Percentiles rank a stretch among this genome's conserved stretches.
Evolutionary conservation across 2,329 filamentous ascomycete genomes (phyloP).

Genomic region (Penicillium sp.): DNA sequence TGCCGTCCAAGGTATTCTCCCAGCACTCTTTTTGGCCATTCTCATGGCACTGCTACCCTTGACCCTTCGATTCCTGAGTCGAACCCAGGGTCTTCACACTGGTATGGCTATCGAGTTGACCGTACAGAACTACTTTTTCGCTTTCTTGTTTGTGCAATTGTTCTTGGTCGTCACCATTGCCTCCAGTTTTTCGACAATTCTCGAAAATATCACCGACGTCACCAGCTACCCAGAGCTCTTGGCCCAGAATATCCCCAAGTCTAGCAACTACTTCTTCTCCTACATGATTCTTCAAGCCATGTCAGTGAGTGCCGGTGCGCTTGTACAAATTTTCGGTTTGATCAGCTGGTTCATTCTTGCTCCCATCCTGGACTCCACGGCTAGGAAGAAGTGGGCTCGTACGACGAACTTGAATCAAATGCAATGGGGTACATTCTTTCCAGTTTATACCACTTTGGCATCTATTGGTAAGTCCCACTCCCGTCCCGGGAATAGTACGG

Average conservation of each 20-base stretch:
- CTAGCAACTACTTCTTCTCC: constrained; percentile 96
- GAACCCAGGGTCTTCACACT: constrained; percentile 79
- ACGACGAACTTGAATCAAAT: constrained; percentile 79
- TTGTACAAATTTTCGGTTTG: constrained; percentile 81
- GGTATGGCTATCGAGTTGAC: constrained; percentile 76
- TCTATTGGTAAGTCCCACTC: constrained; percentile 68
- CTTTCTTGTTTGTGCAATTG: constrained; percentile 91
- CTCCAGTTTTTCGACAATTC: constrained; percentile 69
- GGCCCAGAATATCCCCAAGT: constrained; percentile 78
- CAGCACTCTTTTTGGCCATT: constrained; percentile 74
- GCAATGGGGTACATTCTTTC: constrained; percentile 92
- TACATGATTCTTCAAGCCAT: constrained; percentile 97
- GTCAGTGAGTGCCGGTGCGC: constrained; percentile 84
- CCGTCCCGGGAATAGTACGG: background rate
- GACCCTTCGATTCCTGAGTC: constrained; percentile 73
- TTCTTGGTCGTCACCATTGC: constrained; percentile 92
- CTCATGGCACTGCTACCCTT: constrained; percentile 81
- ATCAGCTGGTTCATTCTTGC: constrained; percentile 81
- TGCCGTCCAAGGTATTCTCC: constrained; percentile 82
- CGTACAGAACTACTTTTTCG: constrained; percentile 93
- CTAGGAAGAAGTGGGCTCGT: constrained; percentile 79
- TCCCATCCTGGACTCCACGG: constrained; percentile 80
- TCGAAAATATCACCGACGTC: constrained; percentile 67
- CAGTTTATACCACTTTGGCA: constrained; percentile 94
- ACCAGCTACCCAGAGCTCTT: constrained; percentile 74